Percentiles rank a stretch among this genome's conserved stretches.
These are phyloP conservation scores for Trichoderma sp. DNA, from an alignment of 2,329 filamentous ascomycete species.

Conservation along the genomic window DNA sequence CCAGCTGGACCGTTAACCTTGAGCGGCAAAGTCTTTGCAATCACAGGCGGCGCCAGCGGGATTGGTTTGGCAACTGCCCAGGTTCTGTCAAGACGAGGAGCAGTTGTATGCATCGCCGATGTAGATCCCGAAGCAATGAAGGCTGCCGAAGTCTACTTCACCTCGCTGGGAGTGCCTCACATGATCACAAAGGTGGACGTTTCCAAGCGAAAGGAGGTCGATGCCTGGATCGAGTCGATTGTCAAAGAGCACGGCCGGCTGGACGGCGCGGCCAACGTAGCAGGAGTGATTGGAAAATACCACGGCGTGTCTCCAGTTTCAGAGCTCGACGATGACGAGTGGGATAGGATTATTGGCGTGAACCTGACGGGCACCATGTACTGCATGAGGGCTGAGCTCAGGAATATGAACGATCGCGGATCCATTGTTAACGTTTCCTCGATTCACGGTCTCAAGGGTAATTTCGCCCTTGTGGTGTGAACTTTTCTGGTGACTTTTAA, in stretches of 20 bases:
- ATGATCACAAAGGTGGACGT: conserved; percentile 45
- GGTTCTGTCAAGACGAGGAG: conserved; percentile 37
- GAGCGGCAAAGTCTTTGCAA: conserved; percentile 31
- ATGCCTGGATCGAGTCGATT: conserved; percentile 47
- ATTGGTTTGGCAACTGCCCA: conserved; percentile 43
- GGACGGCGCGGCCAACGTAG: conserved; percentile 54
- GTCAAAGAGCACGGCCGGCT: conserved; percentile 48
- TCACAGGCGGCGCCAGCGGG: conserved; percentile 37
- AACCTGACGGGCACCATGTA: conserved; percentile 51
- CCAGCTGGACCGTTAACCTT: neutral
- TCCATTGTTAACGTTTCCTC: conserved; percentile 59
- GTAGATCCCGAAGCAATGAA: conserved; percentile 35
- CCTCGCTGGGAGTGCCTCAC: conserved; percentile 26
- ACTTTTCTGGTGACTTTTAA: neutral
- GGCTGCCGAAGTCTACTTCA: conserved; percentile 34
- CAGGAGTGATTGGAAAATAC: conserved; percentile 47
- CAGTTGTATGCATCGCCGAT: conserved; percentile 39
- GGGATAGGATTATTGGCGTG: conserved; percentile 45
- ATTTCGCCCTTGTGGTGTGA: neutral
- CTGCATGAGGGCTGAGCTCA: conserved; percentile 44
- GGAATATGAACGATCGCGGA: conserved; percentile 47
- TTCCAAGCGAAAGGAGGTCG: conserved; percentile 46
- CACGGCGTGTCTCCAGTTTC: conserved; percentile 40
- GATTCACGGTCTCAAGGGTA: conserved; percentile 45
- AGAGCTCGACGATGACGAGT: conserved; percentile 45